Percentiles rank a stretch among this genome's conserved stretches.
Conservation (phyloP, 1,139 yeast genomes). For the Entelexis paramagnoliae region DNA sequence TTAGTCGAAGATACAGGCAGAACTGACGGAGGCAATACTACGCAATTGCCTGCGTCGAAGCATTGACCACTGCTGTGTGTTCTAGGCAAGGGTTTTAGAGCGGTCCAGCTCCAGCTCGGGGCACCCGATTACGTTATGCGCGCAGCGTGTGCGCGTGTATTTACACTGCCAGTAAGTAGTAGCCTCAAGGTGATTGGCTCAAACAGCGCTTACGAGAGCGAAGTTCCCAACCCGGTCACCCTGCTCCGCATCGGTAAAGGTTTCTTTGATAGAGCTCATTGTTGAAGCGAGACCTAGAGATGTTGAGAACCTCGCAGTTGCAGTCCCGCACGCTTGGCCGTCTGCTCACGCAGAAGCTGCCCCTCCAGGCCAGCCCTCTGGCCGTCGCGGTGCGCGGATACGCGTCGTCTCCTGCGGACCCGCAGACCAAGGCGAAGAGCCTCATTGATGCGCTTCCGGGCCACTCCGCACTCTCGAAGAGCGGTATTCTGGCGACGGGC, state of each 20-base stretch:
- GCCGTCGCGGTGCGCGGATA: constrained; percentile 25
- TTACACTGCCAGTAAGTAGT: not conserved
- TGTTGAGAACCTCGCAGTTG: constrained; percentile 16
- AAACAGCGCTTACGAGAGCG: not conserved
- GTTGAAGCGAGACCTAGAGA: constrained; percentile 2
- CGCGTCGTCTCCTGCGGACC: constrained; percentile 45
- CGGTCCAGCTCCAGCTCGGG: not conserved
- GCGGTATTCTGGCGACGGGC: constrained; percentile 89
- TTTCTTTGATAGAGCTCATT: constrained; percentile 7
- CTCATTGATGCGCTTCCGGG: constrained; percentile 92
- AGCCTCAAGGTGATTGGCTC: constrained; percentile 1
- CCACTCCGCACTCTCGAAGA: constrained; percentile 74
- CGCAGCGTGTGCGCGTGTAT: not conserved
- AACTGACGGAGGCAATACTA: no score
- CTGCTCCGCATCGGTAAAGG: constrained; percentile 5
- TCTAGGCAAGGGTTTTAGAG: not conserved
- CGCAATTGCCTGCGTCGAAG: no score
- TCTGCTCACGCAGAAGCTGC: constrained; percentile 7
- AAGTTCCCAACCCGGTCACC: not conserved
- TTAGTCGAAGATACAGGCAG: no score
- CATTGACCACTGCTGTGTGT: no score
- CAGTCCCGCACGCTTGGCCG: constrained; percentile 20
- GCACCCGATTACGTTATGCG: not conserved
- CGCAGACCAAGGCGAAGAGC: constrained; percentile 47
- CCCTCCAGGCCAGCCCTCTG: constrained; percentile 9